phyloP scores from a whole-genome alignment of 148 eudicot species.

The Spergularia bocconei region DNA sequence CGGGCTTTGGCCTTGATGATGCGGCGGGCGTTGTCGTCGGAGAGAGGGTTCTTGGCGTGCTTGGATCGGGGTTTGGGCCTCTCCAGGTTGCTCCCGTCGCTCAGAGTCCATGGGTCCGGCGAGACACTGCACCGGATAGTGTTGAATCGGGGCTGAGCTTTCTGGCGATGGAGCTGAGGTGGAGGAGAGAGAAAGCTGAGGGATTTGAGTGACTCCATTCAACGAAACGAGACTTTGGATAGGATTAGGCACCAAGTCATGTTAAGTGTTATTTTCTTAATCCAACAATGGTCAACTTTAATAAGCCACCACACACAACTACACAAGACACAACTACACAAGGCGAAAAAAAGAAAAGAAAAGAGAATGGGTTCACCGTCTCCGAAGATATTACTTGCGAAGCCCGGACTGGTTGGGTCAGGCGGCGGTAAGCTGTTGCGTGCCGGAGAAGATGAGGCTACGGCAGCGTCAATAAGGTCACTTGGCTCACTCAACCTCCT shows the following conservation, averaged over 20 bases:
- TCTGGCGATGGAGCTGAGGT: slow-evolving; percentile 7
- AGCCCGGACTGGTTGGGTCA: slow-evolving; percentile 51
- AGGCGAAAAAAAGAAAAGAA: too few species aligned
- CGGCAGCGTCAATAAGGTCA: slow-evolving; percentile 52
- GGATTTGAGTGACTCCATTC: slow-evolving; percentile 50
- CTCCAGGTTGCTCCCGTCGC: slow-evolving; percentile 51
- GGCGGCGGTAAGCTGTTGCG: slow-evolving; percentile 51
- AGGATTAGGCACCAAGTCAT: too few species aligned
- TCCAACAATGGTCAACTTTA: too few species aligned
- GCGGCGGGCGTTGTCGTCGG: slow-evolving; percentile 85
- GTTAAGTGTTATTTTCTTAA: too few species aligned
- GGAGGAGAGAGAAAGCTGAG: slow-evolving; percentile 38
- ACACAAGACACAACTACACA: too few species aligned
- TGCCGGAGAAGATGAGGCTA: slow-evolving; percentile 47
- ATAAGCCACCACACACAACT: too few species aligned
- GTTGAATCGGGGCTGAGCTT: not conserved
- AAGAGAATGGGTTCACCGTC: slow-evolving; percentile 36
- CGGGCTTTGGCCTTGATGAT: slow-evolving; percentile 68
- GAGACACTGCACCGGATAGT: slow-evolving; percentile 35
- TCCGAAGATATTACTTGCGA: slow-evolving; percentile 71
- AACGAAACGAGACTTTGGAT: too few species aligned
- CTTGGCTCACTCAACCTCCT: slow-evolving; percentile 83
- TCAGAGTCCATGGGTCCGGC: slow-evolving; percentile 83
- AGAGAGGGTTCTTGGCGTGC: slow-evolving; percentile 63
- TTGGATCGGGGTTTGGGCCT: slow-evolving; percentile 71